phyloP scores from a whole-genome alignment of 129 eudicot genomes.

The Arctium minus region DNA sequence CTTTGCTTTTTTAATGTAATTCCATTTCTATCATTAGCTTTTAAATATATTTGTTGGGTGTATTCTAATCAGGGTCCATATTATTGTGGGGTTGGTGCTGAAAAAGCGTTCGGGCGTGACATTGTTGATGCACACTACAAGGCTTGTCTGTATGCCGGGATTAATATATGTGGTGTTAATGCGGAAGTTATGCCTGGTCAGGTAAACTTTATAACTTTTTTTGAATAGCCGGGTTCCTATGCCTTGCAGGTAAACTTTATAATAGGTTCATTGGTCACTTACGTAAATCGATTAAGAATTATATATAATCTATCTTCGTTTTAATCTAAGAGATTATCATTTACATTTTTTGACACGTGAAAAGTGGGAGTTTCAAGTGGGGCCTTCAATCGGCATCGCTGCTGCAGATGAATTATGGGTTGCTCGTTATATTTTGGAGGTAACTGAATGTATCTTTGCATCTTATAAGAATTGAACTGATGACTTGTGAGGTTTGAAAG shows the following conservation, averaged over 20 bases:
- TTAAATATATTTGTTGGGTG: not conserved
- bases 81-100: conserved; percentile 86
- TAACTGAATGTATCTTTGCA: not conserved
- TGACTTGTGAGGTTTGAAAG: not conserved
- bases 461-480: not conserved
- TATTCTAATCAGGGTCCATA: conserved; percentile 64
- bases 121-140: conserved; percentile 83
- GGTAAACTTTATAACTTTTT: conserved; percentile 20
- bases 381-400: conserved; percentile 79
- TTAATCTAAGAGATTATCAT: not conserved
- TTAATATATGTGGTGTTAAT: conserved; percentile 72
- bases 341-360: not conserved
- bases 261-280: too few relatives aligned
- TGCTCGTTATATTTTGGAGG: conserved; percentile 91
- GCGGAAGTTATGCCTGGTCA: conserved; percentile 96
- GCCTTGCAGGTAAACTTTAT: too few relatives aligned
- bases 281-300: too few relatives aligned
- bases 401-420: conserved; percentile 92
- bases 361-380: conserved; percentile 96
- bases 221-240: too few relatives aligned
- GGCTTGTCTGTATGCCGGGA: conserved; percentile 82
- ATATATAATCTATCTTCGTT: not conserved
- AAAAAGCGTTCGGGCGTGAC: conserved; percentile 82
- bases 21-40: not conserved
- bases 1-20: not conserved